phyloP scores from a whole-genome alignment of 1,284 basidiomycete genomes.

The Trichosporon sp. region DNA sequence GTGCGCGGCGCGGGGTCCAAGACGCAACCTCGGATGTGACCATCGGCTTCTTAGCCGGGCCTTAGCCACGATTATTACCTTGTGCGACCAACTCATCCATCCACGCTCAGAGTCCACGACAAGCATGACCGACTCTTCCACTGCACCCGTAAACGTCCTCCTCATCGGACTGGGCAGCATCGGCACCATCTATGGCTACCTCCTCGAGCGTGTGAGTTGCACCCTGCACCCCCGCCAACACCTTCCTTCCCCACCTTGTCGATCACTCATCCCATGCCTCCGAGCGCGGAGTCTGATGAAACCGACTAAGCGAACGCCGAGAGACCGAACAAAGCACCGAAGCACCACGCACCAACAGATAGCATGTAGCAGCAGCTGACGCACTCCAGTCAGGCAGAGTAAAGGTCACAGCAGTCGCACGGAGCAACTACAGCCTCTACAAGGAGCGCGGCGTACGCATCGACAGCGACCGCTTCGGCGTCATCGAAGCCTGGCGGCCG shows the following conservation, averaged over 20 bases:
- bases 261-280: neutral
- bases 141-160: slow-evolving; percentile 48
- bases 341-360: no score
- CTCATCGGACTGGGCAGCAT: slow-evolving; percentile 53
- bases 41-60: slow-evolving; percentile 1
- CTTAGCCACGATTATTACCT: no score
- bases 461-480: slow-evolving; percentile 58
- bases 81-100: neutral
- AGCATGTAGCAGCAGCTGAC: neutral
- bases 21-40: neutral
- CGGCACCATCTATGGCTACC: slow-evolving; percentile 56
- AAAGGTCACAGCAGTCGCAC: slow-evolving; percentile 65
- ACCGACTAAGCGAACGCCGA: neutral
- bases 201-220: slow-evolving; percentile 52
- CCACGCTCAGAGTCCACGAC: slow-evolving; percentile 1
- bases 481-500: slow-evolving; percentile 58
- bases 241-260: neutral
- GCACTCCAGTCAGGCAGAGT: slow-evolving; percentile 53
- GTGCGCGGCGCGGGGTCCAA: neutral
- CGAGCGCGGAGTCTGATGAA: neutral
- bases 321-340: neutral
- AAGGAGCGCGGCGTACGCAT: slow-evolving; percentile 54
- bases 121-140: no score
- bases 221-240: neutral
- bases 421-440: slow-evolving; percentile 63